Percentiles rank a stretch among this genome's conserved stretches.
phyloP scores from a whole-genome alignment of 2,329 filamentous ascomycete genomes.

The Ascochyta lentis region DNA sequence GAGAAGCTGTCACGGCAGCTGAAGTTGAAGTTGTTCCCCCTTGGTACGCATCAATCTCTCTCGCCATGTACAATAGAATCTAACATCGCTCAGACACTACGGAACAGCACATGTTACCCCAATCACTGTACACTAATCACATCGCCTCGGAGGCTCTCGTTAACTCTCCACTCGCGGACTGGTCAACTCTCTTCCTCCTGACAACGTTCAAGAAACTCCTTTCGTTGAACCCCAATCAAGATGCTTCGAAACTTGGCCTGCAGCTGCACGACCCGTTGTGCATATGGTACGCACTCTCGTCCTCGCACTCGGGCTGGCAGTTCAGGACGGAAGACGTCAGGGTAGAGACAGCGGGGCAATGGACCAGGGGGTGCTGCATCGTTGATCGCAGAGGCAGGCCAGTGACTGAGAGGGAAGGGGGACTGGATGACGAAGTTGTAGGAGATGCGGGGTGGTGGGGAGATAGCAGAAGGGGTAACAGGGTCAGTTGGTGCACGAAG shows the following conservation, averaged over 20 bases:
- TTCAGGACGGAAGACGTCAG: constrained; percentile 74
- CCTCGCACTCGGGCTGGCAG: constrained; percentile 39
- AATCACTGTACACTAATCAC: constrained; percentile 47
- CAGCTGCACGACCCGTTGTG: constrained; percentile 57
- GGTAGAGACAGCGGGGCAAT: constrained; percentile 89
- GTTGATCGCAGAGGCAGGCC: constrained; percentile 72
- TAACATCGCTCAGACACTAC: constrained; percentile 52
- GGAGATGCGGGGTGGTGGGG: constrained; percentile 82
- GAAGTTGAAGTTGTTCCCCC: constrained; percentile 56
- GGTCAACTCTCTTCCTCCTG: constrained; percentile 54
- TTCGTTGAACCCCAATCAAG: constrained; percentile 47
- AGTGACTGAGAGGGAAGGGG: constrained; percentile 53
- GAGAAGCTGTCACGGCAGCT: constrained; percentile 49
- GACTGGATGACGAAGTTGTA: constrained; percentile 56
- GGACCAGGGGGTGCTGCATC: constrained; percentile 91
- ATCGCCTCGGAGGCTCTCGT: constrained; percentile 29
- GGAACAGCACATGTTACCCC: constrained; percentile 51
- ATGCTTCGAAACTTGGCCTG: constrained; percentile 47
- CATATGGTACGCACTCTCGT: constrained; percentile 46
- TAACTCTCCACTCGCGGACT: constrained; percentile 54
- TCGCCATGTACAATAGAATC: background rate
- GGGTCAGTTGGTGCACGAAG: constrained; percentile 73
- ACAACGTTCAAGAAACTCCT: constrained; percentile 56
- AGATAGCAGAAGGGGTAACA: constrained; percentile 75
- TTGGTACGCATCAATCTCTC: constrained; percentile 38